Percentiles rank a stretch among this genome's conserved stretches.
phyloP scores from a whole-genome alignment of 73 alveolate species.

The Blepharisma japonicum region DNA sequence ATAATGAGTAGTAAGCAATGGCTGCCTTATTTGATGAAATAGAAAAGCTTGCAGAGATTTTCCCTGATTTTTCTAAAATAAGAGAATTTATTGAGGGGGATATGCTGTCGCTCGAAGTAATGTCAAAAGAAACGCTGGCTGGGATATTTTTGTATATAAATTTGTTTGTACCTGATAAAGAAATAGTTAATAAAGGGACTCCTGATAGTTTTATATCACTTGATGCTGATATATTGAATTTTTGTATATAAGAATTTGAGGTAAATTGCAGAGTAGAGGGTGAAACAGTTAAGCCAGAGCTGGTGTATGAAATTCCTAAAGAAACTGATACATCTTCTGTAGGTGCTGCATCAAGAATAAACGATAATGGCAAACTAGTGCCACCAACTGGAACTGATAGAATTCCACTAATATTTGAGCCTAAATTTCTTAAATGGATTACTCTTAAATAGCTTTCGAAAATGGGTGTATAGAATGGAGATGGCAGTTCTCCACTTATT shows the following conservation, averaged over 20 bases:
- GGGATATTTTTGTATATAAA: too few species aligned
- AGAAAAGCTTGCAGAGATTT: not conserved
- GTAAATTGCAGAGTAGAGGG: too few species aligned
- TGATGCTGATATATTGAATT: too few species aligned
- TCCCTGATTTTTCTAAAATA: not conserved
- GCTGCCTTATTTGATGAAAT: not conserved
- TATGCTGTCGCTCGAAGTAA: too few species aligned
- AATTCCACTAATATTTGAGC: not conserved
- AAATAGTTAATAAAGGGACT: too few species aligned
- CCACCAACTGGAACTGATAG: constrained; percentile 43
- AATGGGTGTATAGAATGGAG: constrained; percentile 39
- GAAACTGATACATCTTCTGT: constrained; percentile 5
- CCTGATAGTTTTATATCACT: too few species aligned
- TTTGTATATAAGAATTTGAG: too few species aligned
- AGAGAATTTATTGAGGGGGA: too few species aligned
- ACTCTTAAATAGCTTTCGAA: constrained; percentile 31
- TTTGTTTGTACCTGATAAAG: too few species aligned
- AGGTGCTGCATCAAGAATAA: constrained; percentile 33
- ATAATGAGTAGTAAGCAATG: not conserved
- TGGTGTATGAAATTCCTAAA: too few species aligned
- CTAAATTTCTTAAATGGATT: not conserved
- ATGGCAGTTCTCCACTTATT: constrained; percentile 30
- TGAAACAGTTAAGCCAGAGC: too few species aligned
- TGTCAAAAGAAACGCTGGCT: too few species aligned
- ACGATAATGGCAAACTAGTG: constrained; percentile 23